A percentile compares a stretch with the other conserved stretches of the same genome.
Conservation (phyloP, 2,329 filamentous ascomycete species). For the Myriosclerotinia duriaeana region DNA sequence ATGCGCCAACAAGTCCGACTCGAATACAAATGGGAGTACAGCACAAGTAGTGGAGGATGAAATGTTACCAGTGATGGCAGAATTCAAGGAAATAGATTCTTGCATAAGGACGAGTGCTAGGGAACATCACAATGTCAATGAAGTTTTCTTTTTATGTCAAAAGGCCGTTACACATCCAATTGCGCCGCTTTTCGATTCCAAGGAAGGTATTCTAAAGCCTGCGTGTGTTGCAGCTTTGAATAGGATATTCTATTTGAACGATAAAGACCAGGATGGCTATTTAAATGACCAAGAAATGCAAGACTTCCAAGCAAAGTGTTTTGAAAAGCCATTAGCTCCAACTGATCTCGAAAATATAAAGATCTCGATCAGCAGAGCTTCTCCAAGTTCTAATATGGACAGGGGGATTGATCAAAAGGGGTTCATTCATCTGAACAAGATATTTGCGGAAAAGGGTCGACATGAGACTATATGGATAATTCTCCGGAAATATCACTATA, state of each 20-base stretch:
- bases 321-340: constrained; percentile 78
- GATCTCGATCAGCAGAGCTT: constrained; percentile 70
- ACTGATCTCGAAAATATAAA: constrained; percentile 93
- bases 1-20: constrained; percentile 96
- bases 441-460: constrained; percentile 94
- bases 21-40: constrained; percentile 71
- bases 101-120: constrained; percentile 93
- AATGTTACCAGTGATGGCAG: constrained; percentile 96
- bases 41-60: constrained; percentile 91
- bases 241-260: constrained; percentile 91
- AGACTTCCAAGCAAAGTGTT: constrained; percentile 88
- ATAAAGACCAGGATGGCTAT: constrained; percentile 93
- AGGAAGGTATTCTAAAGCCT: constrained; percentile 84
- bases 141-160: constrained; percentile 96
- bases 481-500: constrained; percentile 90
- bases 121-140: constrained; percentile 91
- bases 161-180: constrained; percentile 98
- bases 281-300: constrained; percentile 88
- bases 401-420: constrained; percentile 78
- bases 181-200: constrained; percentile 93
- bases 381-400: constrained; percentile 60
- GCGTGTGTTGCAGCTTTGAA: constrained; percentile 82
- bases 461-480: constrained; percentile 99
- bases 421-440: constrained; percentile 88
- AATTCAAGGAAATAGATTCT: constrained; percentile 98